These are phyloP conservation scores for Rhodamnia rubescens DNA, from an alignment of 345 rosid genomes.

Conservation along the genomic window DNA sequence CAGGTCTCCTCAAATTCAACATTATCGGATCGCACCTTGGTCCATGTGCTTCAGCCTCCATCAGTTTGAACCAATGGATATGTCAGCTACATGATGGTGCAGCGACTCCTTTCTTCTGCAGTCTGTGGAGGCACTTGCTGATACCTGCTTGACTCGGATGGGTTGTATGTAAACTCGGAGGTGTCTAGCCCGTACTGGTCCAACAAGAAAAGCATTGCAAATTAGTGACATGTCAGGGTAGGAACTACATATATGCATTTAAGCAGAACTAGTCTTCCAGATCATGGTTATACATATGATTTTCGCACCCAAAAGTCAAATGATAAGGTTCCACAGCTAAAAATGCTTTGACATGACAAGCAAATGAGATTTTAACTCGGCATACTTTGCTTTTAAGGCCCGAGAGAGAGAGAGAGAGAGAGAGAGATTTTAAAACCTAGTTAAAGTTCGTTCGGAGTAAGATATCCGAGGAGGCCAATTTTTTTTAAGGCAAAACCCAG, in stretches of 20 bases:
- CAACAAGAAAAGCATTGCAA: background rate
- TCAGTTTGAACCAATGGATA: background rate
- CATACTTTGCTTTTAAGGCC: background rate
- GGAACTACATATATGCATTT: background rate
- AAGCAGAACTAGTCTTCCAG: background rate
- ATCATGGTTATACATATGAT: background rate
- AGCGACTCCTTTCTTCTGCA: conserved; percentile 33
- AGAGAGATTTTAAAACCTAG: background rate
- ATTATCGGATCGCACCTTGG: background rate
- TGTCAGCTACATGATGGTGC: conserved; percentile 30
- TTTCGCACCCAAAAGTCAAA: background rate
- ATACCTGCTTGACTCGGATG: conserved; percentile 28
- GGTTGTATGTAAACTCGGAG: conserved; percentile 40
- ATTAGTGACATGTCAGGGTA: background rate
- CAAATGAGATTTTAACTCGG: background rate
- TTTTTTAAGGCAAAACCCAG: background rate
- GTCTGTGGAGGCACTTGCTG: conserved; percentile 32
- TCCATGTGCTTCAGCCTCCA: background rate
- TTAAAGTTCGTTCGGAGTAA: background rate
- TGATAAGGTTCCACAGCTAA: background rate
- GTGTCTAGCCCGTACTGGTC: conserved; percentile 47
- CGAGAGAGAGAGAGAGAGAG: no score
- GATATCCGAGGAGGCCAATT: background rate
- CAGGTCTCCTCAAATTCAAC: background rate
- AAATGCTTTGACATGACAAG: background rate